phyloP scores from a whole-genome alignment of 2,329 filamentous ascomycete genomes.

The Grosmannia clavigera region DNA sequence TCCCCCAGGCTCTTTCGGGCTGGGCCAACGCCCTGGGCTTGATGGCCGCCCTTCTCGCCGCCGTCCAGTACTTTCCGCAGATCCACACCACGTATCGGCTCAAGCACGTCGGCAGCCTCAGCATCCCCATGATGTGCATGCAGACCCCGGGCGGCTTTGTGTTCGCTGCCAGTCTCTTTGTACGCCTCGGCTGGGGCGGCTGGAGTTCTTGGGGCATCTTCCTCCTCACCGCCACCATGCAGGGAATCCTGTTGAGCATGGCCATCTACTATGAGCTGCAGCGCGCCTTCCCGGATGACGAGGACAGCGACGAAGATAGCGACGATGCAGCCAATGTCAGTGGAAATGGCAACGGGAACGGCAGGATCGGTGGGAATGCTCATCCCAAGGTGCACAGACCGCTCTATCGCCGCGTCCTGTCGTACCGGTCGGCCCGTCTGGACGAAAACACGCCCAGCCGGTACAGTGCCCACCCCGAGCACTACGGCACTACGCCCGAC shows the following conservation, averaged over 20 bases:
- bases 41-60: slow-evolving; percentile 64
- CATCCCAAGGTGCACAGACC: slow-evolving; percentile 18
- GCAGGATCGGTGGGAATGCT: neutral
- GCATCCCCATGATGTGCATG: slow-evolving; percentile 96
- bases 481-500: slow-evolving; percentile 38
- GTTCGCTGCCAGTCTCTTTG: slow-evolving; percentile 74
- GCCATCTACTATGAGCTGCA: slow-evolving; percentile 62
- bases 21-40: slow-evolving; percentile 85
- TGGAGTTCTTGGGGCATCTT: slow-evolving; percentile 97
- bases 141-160: slow-evolving; percentile 89
- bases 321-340: slow-evolving; percentile 7
- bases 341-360: neutral
- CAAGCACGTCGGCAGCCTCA: slow-evolving; percentile 79
- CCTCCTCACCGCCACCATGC: slow-evolving; percentile 72
- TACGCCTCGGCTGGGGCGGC: slow-evolving; percentile 64
- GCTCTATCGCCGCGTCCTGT: slow-evolving; percentile 29
- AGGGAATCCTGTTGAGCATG: slow-evolving; percentile 70
- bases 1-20: slow-evolving; percentile 49
- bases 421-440: slow-evolving; percentile 27
- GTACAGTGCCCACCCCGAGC: slow-evolving; percentile 39
- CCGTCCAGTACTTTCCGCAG: slow-evolving; percentile 87
- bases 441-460: slow-evolving; percentile 38
- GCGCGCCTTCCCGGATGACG: slow-evolving; percentile 7
- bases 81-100: slow-evolving; percentile 83
- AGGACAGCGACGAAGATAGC: slow-evolving; percentile 3